Evolutionary conservation across 1,139 yeast genomes (phyloP).

Genomic region (Candida glucosophila): DNA sequence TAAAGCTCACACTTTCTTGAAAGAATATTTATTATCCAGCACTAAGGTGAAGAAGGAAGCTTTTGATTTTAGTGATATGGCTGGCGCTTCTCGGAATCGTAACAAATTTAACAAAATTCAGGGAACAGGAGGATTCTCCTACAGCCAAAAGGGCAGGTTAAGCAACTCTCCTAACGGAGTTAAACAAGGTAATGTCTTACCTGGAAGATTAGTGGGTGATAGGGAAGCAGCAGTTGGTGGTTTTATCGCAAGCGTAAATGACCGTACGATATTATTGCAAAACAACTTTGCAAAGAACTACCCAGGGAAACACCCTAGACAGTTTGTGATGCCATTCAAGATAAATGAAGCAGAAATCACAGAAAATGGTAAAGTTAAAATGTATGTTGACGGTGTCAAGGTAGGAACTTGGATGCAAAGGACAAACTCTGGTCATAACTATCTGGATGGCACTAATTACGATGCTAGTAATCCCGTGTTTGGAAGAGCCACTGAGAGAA

Average conservation of each 20-base stretch:
- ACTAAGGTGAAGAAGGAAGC: constrained; percentile 12
- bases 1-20: constrained; percentile 15
- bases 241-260: constrained; percentile 43
- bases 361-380: constrained; percentile 27
- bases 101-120: constrained; percentile 28
- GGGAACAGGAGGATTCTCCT: constrained; percentile 71
- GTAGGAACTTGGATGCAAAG: constrained; percentile 34
- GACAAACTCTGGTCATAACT: constrained; percentile 10
- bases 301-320: constrained; percentile 38
- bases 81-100: constrained; percentile 4
- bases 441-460: constrained; percentile 15
- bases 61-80: constrained; percentile 11
- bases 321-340: constrained; percentile 37
- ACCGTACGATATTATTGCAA: constrained; percentile 31
- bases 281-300: constrained; percentile 31
- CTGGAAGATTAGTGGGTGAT: constrained; percentile 58
- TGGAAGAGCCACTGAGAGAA: constrained; percentile 26
- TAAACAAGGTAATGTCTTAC: constrained; percentile 47
- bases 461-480: constrained; percentile 25
- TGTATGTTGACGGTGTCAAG: constrained; percentile 34
- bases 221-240: constrained; percentile 68
- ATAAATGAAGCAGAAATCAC: constrained; percentile 31
- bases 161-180: constrained; percentile 71
- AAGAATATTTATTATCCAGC: constrained; percentile 15
- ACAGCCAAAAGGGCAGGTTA: constrained; percentile 63